Conservation (phyloP, 176 grass and related monocot species). For the Chrysopogon serrulatus region DNA sequence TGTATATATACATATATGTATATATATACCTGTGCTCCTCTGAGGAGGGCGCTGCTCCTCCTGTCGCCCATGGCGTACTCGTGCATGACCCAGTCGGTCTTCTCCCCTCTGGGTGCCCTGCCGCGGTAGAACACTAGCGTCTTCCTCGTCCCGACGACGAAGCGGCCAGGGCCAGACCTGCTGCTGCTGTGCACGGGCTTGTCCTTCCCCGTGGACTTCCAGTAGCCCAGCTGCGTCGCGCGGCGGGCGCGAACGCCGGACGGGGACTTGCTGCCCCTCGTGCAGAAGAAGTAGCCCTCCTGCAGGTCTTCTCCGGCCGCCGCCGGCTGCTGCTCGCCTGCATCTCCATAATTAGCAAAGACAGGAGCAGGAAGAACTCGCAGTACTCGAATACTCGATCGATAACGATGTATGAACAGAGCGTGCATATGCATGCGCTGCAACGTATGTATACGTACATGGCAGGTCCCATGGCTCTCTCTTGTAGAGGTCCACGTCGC, state of each 20-base stretch:
- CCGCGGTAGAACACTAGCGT: slow-evolving; percentile 47
- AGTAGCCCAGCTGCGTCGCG: slow-evolving; percentile 44
- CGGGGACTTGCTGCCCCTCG: slow-evolving; percentile 36
- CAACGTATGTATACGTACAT: slow-evolving; percentile 13
- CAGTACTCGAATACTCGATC: too few species aligned
- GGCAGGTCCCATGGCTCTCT: slow-evolving; percentile 64
- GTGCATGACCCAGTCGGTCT: slow-evolving; percentile 51
- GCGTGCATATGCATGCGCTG: not conserved
- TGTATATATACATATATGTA: too few species aligned
- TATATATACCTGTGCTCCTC: slow-evolving; percentile 10
- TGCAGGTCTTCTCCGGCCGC: not conserved
- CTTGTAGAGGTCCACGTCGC: slow-evolving; percentile 50
- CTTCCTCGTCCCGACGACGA: slow-evolving; percentile 47
- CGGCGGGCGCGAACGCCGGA: slow-evolving; percentile 40
- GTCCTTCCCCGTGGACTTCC: slow-evolving; percentile 57
- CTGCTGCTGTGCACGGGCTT: slow-evolving; percentile 19
- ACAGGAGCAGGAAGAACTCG: too few species aligned
- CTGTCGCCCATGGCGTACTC: slow-evolving; percentile 30
- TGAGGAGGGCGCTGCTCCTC: not conserved
- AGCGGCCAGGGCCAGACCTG: not conserved
- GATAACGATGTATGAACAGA: too few species aligned
- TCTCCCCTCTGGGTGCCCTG: slow-evolving; percentile 35
- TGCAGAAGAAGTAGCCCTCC: slow-evolving; percentile 52
- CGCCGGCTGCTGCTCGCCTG: not conserved
- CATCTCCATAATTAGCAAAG: too few species aligned